phyloP scores from a whole-genome alignment of 2,329 filamentous ascomycete species.

The Neopestalotiopsis clavispora region DNA sequence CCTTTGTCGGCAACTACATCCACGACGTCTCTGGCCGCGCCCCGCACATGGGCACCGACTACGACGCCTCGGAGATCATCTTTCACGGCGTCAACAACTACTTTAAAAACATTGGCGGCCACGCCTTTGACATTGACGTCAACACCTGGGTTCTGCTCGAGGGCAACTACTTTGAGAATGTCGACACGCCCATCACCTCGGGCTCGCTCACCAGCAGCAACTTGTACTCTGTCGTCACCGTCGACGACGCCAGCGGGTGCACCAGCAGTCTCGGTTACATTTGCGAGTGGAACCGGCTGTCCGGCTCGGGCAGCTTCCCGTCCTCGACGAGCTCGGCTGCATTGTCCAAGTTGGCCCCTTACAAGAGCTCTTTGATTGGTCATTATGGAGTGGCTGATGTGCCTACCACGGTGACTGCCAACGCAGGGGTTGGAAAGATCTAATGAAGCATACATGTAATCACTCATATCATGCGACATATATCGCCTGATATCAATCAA shows the following conservation, averaged over 20 bases:
- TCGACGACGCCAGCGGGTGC: not conserved
- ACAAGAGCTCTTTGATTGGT: slow-evolving; percentile 4
- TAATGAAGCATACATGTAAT: not conserved
- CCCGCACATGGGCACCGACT: slow-evolving; percentile 45
- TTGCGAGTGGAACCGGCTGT: not conserved
- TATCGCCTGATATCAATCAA: not conserved
- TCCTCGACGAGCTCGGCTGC: not conserved
- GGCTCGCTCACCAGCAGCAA: not conserved
- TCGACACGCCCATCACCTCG: not conserved
- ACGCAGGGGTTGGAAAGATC: not conserved
- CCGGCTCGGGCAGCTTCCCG: not conserved
- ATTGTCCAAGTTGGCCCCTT: not conserved
- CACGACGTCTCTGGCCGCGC: slow-evolving; percentile 48
- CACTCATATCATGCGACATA: not conserved
- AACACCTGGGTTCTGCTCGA: not conserved
- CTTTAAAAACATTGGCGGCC: slow-evolving; percentile 30
- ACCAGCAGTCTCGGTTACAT: not conserved
- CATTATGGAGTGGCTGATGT: not conserved
- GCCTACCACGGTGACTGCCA: not conserved
- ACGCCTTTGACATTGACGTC: slow-evolving; percentile 4
- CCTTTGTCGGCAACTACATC: slow-evolving; percentile 49
- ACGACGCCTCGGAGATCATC: slow-evolving; percentile 20
- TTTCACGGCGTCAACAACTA: slow-evolving; percentile 48
- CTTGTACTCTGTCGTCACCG: slow-evolving; percentile 1
- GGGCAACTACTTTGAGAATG: slow-evolving; percentile 7